A percentile compares a stretch with the other conserved stretches of the same genome.
phyloP scores from a whole-genome alignment of 371 early-diverging fungal genomes.

The Umbelopsis sp. region DNA sequence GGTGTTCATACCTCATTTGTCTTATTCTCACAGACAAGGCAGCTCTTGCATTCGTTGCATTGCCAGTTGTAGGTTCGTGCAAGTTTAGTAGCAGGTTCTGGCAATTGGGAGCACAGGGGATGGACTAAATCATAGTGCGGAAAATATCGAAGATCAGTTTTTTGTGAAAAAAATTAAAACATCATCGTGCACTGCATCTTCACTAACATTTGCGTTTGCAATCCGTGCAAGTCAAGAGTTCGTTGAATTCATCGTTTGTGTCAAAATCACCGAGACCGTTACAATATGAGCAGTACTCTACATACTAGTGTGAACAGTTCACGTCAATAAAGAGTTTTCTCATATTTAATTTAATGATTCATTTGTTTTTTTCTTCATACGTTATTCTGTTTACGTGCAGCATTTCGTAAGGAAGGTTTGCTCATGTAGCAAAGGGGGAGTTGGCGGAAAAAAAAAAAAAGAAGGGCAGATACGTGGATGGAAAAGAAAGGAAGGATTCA shows the following conservation, averaged over 20 bases:
- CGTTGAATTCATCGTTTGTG: not conserved
- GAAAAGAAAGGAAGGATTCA: not conserved
- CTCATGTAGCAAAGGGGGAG: constrained; percentile 7
- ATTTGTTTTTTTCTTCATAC: not conserved
- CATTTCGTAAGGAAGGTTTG: constrained; percentile 11
- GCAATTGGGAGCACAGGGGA: constrained; percentile 32
- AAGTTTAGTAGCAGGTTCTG: constrained; percentile 28
- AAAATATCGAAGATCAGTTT: not conserved
- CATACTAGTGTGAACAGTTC: not conserved
- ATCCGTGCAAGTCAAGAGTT: not conserved
- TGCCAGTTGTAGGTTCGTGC: constrained; percentile 50
- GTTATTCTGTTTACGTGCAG: constrained; percentile 5
- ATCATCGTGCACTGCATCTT: too few relatives aligned
- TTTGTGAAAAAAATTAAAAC: too few relatives aligned
- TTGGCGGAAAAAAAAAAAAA: not conserved
- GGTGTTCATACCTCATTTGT: constrained; percentile 39
- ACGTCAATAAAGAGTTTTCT: not conserved
- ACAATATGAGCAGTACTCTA: constrained; percentile 6
- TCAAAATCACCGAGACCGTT: constrained; percentile 11
- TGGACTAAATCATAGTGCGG: constrained; percentile 27
- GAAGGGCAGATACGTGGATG: not conserved
- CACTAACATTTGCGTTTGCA: not conserved
- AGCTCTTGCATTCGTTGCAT: constrained; percentile 50
- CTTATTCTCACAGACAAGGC: constrained; percentile 40
- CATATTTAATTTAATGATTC: not conserved